A percentile compares a stretch with the other conserved stretches of the same genome.
Conservation (phyloP, 139 green algal species). For the Chlamydomonas eustigma region DNA sequence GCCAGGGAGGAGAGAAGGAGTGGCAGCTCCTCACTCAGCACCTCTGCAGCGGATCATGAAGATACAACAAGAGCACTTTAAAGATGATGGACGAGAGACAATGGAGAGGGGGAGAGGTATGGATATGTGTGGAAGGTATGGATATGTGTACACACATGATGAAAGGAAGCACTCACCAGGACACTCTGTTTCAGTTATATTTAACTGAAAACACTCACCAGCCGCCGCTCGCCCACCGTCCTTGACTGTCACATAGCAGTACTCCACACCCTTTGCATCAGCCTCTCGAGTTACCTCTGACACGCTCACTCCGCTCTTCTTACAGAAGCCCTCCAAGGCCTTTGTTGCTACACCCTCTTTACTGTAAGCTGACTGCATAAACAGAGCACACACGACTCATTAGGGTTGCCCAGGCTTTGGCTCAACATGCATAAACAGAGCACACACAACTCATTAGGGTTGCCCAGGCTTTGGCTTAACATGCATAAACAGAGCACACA, state of each 20-base stretch:
- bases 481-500: no score
- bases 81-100: neutral
- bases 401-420: no score
- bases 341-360: slow-evolving; percentile 51
- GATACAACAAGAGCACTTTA: no score
- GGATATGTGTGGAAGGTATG: neutral
- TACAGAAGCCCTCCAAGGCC: slow-evolving; percentile 89
- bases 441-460: no score
- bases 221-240: slow-evolving; percentile 50
- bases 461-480: no score
- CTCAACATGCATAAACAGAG: no score
- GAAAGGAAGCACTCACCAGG: neutral
- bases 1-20: slow-evolving; percentile 59
- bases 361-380: slow-evolving; percentile 21
- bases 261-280: slow-evolving; percentile 89
- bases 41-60: slow-evolving; percentile 38
- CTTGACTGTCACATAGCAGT: slow-evolving; percentile 75
- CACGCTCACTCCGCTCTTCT: slow-evolving; percentile 74
- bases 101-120: neutral
- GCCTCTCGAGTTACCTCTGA: slow-evolving; percentile 46
- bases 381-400: no score
- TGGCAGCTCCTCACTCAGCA: slow-evolving; percentile 75
- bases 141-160: neutral
- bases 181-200: neutral
- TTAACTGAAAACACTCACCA: slow-evolving; percentile 36